A percentile compares a stretch with the other conserved stretches of the same genome.
These are phyloP conservation scores for Leccinum subgranulosum DNA, from an alignment of 768 basidiomycete species.

Conservation along the genomic window DNA sequence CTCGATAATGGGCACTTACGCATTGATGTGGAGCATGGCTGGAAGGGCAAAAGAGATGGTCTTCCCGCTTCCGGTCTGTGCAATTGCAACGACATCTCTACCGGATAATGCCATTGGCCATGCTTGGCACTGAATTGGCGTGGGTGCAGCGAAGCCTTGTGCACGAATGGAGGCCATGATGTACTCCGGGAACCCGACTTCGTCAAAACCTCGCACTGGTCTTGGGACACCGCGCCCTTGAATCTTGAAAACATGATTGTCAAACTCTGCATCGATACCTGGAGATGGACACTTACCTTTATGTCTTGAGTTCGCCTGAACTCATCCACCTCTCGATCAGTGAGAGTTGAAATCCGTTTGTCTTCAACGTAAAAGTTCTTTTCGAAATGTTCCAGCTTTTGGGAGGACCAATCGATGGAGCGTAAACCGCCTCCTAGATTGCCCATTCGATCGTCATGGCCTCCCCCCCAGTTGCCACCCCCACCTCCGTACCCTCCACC, in stretches of 20 bases:
- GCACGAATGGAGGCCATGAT: conserved; percentile 90
- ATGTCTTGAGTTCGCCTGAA: conserved; percentile 86
- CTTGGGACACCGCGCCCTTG: conserved; percentile 87
- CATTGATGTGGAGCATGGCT: conserved; percentile 99
- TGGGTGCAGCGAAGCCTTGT: conserved; percentile 88
- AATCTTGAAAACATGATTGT: conserved; percentile 45
- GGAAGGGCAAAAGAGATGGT: conserved; percentile 98
- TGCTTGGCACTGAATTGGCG: conserved; percentile 97
- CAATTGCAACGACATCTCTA: conserved; percentile 92
- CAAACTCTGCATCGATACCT: neutral
- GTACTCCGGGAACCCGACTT: conserved; percentile 95
- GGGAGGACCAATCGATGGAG: conserved; percentile 77
- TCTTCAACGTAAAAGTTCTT: conserved; percentile 98
- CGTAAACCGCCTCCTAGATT: conserved; percentile 80
- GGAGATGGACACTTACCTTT: conserved; percentile 47
- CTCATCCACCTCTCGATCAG: conserved; percentile 84
- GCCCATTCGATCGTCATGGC: conserved; percentile 65
- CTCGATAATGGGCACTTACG: conserved; percentile 48
- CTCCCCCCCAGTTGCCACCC: conserved; percentile 36
- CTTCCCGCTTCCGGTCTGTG: conserved; percentile 98
- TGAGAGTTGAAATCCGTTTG: conserved; percentile 71
- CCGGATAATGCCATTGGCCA: conserved; percentile 99
- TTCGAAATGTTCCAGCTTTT: conserved; percentile 82
- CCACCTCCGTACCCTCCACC: conserved; percentile 31
- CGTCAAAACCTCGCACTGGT: conserved; percentile 89